phyloP scores from a whole-genome alignment of 2,329 filamentous ascomycete species.

The Ophioceras dolichostomum region DNA sequence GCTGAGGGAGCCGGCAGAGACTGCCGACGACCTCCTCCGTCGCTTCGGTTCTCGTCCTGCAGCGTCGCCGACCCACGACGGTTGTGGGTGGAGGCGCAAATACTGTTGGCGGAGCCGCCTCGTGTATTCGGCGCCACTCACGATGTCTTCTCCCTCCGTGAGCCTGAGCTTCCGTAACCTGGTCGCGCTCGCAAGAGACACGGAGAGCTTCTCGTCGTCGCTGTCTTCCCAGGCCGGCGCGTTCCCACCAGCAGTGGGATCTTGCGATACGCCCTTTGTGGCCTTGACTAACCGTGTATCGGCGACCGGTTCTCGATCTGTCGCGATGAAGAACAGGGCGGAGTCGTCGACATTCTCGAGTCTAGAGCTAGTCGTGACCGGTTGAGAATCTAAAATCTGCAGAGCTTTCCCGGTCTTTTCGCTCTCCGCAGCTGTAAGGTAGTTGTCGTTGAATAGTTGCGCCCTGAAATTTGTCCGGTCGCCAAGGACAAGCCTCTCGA shows the following conservation, averaged over 20 bases:
- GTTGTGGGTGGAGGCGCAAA: slow-evolving; percentile 44
- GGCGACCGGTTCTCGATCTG: slow-evolving; percentile 34
- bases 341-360: slow-evolving; percentile 44
- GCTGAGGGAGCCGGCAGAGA: slow-evolving; percentile 9
- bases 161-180: slow-evolving; percentile 73
- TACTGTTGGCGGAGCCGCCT: slow-evolving; percentile 70
- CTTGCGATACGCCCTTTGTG: no score
- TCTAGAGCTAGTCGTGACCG: slow-evolving; percentile 10
- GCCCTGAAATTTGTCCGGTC: slow-evolving; percentile 72
- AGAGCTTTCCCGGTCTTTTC: slow-evolving; percentile 17
- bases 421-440: slow-evolving; percentile 16
- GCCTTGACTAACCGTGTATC: no score
- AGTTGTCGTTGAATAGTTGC: slow-evolving; percentile 49
- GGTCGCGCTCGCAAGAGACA: slow-evolving; percentile 68
- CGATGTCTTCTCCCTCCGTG: slow-evolving; percentile 71
- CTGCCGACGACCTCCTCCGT: slow-evolving; percentile 15
- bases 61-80: slow-evolving; percentile 44
- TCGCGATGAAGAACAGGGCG: slow-evolving; percentile 76
- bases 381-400: slow-evolving; percentile 17
- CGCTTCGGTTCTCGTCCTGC: slow-evolving; percentile 38
- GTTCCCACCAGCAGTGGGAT: slow-evolving; percentile 14
- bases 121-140: slow-evolving; percentile 78
- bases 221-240: slow-evolving; percentile 81
- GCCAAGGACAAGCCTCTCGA: slow-evolving; percentile 82
- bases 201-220: slow-evolving; percentile 76